phyloP scores from a whole-genome alignment of 2,329 filamentous ascomycete species.

The Hymenoscyphus fraxineus region DNA sequence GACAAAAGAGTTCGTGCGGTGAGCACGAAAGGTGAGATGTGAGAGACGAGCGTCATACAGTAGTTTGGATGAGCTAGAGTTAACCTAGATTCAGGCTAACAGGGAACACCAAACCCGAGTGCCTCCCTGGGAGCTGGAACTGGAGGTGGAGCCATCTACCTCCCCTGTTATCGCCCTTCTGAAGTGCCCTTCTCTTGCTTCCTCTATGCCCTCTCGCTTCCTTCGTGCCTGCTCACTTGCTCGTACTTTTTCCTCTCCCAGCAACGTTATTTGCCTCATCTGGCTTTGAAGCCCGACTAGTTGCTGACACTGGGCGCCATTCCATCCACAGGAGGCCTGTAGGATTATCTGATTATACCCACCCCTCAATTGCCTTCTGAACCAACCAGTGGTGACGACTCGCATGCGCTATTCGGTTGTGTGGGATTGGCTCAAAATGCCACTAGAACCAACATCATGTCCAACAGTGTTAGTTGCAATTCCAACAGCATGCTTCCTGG shows the following conservation, averaged over 20 bases:
- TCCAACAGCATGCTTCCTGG: neutral
- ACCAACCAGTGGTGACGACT: neutral
- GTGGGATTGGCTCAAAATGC: neutral
- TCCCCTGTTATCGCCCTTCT: neutral
- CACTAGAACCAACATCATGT: neutral
- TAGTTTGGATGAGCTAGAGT: neutral
- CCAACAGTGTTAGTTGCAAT: constrained; percentile 1
- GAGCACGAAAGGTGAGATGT: neutral
- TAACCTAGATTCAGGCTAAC: neutral
- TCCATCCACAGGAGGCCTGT: neutral
- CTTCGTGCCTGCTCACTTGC: neutral
- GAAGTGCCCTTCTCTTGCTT: neutral
- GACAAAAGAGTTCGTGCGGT: constrained; percentile 1
- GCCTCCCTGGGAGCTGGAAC: constrained; percentile 1
- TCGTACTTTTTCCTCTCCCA: neutral
- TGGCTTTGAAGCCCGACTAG: constrained; percentile 1
- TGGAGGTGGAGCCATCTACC: neutral
- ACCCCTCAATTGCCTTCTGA: neutral
- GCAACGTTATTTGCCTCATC: neutral
- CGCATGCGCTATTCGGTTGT: neutral
- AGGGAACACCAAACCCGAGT: neutral
- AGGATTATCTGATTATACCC: constrained; percentile 1
- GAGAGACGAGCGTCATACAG: neutral
- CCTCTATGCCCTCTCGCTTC: constrained; percentile 1
- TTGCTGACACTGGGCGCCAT: neutral